Evolutionary conservation across 495 filamentous ascomycete species (phyloP).

Genomic region (Aspergillus leporis): DNA sequence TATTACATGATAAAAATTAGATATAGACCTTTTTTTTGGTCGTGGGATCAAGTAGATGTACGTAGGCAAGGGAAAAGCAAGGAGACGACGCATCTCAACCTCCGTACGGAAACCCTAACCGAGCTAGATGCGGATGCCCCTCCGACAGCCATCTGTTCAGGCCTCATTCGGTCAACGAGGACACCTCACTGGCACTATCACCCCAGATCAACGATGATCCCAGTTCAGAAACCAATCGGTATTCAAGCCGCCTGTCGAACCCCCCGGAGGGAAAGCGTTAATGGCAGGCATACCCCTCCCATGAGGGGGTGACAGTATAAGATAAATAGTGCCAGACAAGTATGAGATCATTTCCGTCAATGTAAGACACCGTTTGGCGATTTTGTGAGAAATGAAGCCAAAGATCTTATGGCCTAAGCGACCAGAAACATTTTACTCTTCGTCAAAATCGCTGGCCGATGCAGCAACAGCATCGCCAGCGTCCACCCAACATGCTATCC

Average conservation of each 20-base stretch:
- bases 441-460: constrained; percentile 2
- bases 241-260: background rate
- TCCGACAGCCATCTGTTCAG: constrained; percentile 3
- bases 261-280: background rate
- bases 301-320: background rate
- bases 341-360: background rate
- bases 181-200: background rate
- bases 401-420: constrained; percentile 11
- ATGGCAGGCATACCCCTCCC: constrained; percentile 15
- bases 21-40: background rate
- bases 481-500: constrained; percentile 13
- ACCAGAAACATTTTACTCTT: constrained; percentile 4
- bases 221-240: constrained; percentile 8
- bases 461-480: constrained; percentile 9
- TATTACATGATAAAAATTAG: background rate
- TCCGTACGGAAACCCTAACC: constrained; percentile 9
- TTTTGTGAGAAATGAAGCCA: constrained; percentile 12
- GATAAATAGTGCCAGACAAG: constrained; percentile 16
- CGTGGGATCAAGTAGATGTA: too few species aligned
- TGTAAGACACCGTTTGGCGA: background rate
- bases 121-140: constrained; percentile 5
- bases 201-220: background rate
- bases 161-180: background rate
- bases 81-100: background rate
- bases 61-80: background rate